phyloP scores from a whole-genome alignment of 352 stramenopile genomes.

The Globisporangium cederbergense region DNA sequence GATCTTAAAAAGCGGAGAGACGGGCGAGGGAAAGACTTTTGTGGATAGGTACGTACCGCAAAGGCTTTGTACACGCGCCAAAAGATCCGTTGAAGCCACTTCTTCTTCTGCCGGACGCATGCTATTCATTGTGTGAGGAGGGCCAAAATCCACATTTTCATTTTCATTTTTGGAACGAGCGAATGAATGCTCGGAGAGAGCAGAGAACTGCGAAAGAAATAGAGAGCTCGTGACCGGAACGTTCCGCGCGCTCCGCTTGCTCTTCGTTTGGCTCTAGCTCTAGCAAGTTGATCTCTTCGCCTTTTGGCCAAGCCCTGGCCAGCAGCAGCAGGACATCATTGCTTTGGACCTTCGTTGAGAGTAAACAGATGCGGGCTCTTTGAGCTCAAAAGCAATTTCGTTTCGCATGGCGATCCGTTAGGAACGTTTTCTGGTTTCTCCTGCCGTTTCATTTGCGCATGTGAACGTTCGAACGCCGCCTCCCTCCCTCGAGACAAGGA shows the following conservation, averaged over 20 bases:
- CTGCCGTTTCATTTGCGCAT: too few species aligned
- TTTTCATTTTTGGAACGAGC: neutral
- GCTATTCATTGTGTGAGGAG: neutral
- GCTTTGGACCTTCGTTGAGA: too few species aligned
- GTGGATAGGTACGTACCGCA: constrained; percentile 9
- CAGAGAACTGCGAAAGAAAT: constrained; percentile 6
- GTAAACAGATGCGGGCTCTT: too few species aligned
- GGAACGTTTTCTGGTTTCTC: too few species aligned
- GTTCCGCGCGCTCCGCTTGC: neutral
- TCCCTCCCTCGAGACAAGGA: too few species aligned
- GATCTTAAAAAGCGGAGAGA: constrained; percentile 8
- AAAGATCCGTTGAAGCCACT: constrained; percentile 5
- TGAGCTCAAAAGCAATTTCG: too few species aligned
- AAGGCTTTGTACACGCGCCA: constrained; percentile 9
- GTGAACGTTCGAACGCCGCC: too few species aligned
- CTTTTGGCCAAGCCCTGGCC: too few species aligned
- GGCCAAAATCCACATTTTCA: constrained; percentile 6
- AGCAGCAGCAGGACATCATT: too few species aligned
- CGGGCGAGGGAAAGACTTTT: constrained; percentile 11
- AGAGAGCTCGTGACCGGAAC: neutral
- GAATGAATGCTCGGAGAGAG: neutral
- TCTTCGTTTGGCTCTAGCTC: neutral
- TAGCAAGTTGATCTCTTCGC: too few species aligned
- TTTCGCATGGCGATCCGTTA: too few species aligned
- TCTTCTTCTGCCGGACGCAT: too few species aligned